These are phyloP conservation scores for Lycium ferocissimum DNA, from an alignment of 257 asterid genomes.

Conservation along the genomic window DNA sequence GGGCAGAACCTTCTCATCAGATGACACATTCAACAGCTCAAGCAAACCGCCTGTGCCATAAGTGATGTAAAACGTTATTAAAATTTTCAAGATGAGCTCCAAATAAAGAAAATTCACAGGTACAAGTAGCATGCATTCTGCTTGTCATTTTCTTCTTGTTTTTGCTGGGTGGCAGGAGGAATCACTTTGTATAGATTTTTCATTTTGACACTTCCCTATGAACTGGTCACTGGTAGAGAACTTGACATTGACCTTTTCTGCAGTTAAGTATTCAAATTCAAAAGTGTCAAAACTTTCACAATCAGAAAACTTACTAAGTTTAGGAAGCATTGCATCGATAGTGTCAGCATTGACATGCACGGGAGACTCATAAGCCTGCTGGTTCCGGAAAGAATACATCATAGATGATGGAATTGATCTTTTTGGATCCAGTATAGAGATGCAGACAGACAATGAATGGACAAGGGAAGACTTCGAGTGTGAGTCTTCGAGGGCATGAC, in stretches of 20 bases:
- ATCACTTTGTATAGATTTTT: constrained; percentile 14
- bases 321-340: constrained; percentile 94
- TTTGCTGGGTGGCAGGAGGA: background rate
- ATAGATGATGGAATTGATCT: constrained; percentile 75
- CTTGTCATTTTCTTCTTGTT: background rate
- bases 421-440: constrained; percentile 91
- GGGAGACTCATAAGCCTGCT: constrained; percentile 76
- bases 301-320: constrained; percentile 60
- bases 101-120: background rate
- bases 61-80: constrained; percentile 12
- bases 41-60: constrained; percentile 76
- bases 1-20: constrained; percentile 78
- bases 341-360: constrained; percentile 80
- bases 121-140: background rate
- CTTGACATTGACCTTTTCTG: background rate
- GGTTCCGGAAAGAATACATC: constrained; percentile 82
- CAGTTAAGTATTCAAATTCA: background rate
- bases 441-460: constrained; percentile 84
- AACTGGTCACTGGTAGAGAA: background rate
- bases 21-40: constrained; percentile 70
- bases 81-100: background rate
- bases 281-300: background rate
- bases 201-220: background rate
- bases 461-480: constrained; percentile 87
- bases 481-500: constrained; percentile 85